These are phyloP conservation scores for Chenopodium suecicum DNA, from an alignment of 148 eudicot genomes.

Conservation along the genomic window DNA sequence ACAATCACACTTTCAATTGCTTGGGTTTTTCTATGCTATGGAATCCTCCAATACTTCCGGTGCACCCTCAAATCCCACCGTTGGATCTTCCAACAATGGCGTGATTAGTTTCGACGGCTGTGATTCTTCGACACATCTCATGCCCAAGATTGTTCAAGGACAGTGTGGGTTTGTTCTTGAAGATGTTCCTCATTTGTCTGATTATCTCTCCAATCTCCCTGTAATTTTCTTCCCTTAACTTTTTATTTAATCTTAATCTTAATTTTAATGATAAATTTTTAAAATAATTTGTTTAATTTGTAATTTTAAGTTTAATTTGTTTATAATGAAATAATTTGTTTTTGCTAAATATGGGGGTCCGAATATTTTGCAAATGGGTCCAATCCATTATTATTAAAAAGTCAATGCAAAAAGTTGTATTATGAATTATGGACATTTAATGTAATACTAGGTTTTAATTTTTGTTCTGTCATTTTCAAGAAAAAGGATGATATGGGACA, in stretches of 20 bases:
- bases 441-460: not conserved
- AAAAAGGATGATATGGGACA: not conserved
- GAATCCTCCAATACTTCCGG: slow-evolving; percentile 3
- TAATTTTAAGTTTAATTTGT: not conserved
- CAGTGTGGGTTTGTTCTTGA: slow-evolving; percentile 36
- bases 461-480: not conserved
- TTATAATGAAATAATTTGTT: not conserved
- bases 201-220: slow-evolving; percentile 33
- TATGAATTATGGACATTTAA: not conserved
- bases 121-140: not conserved
- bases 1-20: not conserved
- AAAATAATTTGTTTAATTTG: not conserved
- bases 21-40: slow-evolving; percentile 4
- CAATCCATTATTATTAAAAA: not conserved
- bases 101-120: not conserved
- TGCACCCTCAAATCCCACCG: slow-evolving; percentile 4
- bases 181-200: slow-evolving; percentile 48
- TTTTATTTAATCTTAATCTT: not conserved
- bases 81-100: slow-evolving; percentile 4
- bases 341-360: not conserved
- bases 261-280: too few species aligned
- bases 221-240: slow-evolving; percentile 10
- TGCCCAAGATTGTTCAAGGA: slow-evolving; percentile 25
- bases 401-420: not conserved
- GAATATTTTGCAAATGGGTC: not conserved